These are phyloP conservation scores for Tranzscheliella williamsii DNA, from an alignment of 1,284 basidiomycete species.

Conservation along the genomic window DNA sequence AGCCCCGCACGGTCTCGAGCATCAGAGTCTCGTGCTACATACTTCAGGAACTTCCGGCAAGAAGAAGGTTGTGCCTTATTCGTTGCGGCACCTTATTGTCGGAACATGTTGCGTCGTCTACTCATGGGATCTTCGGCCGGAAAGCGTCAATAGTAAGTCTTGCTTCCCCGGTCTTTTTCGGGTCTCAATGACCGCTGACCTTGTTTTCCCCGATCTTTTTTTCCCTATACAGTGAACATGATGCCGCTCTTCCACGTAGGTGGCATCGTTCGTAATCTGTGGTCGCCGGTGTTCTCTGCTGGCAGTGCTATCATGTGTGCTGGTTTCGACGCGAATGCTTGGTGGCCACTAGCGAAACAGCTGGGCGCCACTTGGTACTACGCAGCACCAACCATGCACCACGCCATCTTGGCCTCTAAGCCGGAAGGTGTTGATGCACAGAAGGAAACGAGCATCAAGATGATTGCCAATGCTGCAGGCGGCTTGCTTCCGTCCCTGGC, in stretches of 20 bases:
- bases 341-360: conserved; percentile 58
- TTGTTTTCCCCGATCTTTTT: not conserved
- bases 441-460: conserved; percentile 53
- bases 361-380: conserved; percentile 61
- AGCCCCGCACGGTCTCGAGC: conserved; percentile 47
- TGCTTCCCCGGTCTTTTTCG: conserved; percentile 5
- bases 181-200: not conserved
- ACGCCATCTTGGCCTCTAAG: conserved; percentile 58
- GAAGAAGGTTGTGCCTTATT: conserved; percentile 60
- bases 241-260: conserved; percentile 62
- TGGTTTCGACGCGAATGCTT: conserved; percentile 58
- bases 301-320: conserved; percentile 60
- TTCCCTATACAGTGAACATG: conserved; percentile 61
- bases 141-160: conserved; percentile 59
- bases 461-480: conserved; percentile 61
- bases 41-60: conserved; percentile 60
- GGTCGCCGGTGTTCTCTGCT: conserved; percentile 58
- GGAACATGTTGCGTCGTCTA: conserved; percentile 59
- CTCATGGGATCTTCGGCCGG: conserved; percentile 56
- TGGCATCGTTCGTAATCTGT: conserved; percentile 59
- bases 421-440: conserved; percentile 51
- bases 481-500: conserved; percentile 59
- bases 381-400: conserved; percentile 61
- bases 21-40: conserved; percentile 58
- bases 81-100: conserved; percentile 59